A percentile compares a stretch with the other conserved stretches of the same genome.
Evolutionary conservation across 2,329 filamentous ascomycete species (phyloP).

Genomic region (Ilyonectria destructans): DNA sequence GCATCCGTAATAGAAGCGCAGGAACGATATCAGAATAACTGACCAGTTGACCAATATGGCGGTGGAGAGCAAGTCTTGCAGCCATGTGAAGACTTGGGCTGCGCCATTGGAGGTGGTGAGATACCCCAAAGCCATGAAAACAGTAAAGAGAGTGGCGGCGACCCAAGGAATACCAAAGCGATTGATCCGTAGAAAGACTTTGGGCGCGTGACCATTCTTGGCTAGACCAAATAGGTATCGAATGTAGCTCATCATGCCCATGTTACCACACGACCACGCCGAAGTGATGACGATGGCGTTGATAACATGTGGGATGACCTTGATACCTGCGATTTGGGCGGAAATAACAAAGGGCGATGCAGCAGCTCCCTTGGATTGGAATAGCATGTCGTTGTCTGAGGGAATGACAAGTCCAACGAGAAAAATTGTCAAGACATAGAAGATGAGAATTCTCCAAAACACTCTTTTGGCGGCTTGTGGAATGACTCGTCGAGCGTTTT

Average conservation of each 20-base stretch:
- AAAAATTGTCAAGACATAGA: conserved; percentile 4
- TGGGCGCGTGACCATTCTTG: not conserved
- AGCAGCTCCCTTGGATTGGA: not conserved
- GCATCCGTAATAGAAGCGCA: conserved; percentile 1
- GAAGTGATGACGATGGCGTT: conserved; percentile 12
- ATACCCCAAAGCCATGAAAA: not conserved
- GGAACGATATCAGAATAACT: not conserved
- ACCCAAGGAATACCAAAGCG: conserved; percentile 3
- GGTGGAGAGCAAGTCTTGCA: not conserved
- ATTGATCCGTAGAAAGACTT: not conserved
- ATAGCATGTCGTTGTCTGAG: too few relatives aligned
- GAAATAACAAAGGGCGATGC: conserved; percentile 25
- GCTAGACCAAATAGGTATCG: conserved; percentile 14
- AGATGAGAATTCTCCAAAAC: conserved; percentile 2
- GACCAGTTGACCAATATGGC: not conserved
- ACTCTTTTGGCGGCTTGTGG: conserved; percentile 2
- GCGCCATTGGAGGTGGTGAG: not conserved
- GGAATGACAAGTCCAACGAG: not conserved
- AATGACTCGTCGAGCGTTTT: too few relatives aligned
- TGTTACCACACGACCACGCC: conserved; percentile 15
- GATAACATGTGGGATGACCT: conserved; percentile 7
- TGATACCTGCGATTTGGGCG: not conserved
- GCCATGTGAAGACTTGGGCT: not conserved
- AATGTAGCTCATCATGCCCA: not conserved
- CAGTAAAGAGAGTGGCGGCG: not conserved